phyloP scores from a whole-genome alignment of 495 filamentous ascomycete genomes.

The Neurospora cerealis region DNA sequence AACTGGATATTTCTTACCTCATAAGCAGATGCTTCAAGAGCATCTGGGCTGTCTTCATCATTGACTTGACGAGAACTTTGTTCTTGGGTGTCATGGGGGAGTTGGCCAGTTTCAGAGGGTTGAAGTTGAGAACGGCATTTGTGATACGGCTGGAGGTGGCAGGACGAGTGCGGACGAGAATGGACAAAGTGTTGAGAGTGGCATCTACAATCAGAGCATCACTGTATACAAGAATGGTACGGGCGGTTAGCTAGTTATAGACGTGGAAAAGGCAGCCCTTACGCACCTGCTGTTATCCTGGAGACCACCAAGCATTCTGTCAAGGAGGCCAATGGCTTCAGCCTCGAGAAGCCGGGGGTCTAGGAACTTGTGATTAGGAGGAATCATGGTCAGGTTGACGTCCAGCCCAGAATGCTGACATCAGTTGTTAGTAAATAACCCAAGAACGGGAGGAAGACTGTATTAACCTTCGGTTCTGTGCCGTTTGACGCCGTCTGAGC shows the following conservation, averaged over 20 bases:
- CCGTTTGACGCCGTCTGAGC: slow-evolving; percentile 79
- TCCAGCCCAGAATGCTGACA: slow-evolving; percentile 74
- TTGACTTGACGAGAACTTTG: slow-evolving; percentile 77
- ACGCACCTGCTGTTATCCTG: slow-evolving; percentile 75
- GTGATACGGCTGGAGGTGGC: slow-evolving; percentile 77
- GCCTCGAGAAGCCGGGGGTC: slow-evolving; percentile 75
- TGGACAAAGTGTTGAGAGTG: slow-evolving; percentile 76
- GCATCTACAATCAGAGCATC: slow-evolving; percentile 86
- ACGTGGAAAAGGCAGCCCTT: neutral
- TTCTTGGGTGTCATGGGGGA: slow-evolving; percentile 66
- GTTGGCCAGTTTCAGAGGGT: slow-evolving; percentile 69
- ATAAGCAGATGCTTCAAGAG: slow-evolving; percentile 71
- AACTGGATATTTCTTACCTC: slow-evolving; percentile 39
- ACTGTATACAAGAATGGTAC: slow-evolving; percentile 33
- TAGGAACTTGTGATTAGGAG: slow-evolving; percentile 67
- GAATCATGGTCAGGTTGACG: slow-evolving; percentile 75
- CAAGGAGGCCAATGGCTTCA: slow-evolving; percentile 79
- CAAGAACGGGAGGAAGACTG: slow-evolving; percentile 2
- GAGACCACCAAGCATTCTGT: slow-evolving; percentile 76
- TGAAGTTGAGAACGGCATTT: slow-evolving; percentile 78
- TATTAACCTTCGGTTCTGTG: slow-evolving; percentile 71
- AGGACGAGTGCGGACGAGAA: slow-evolving; percentile 69
- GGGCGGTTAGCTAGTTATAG: neutral
- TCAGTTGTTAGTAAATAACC: slow-evolving; percentile 17
- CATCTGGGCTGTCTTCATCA: slow-evolving; percentile 83